A percentile compares a stretch with the other conserved stretches of the same genome.
phyloP scores from a whole-genome alignment of 306 rosid species.

The Senna siamea region DNA sequence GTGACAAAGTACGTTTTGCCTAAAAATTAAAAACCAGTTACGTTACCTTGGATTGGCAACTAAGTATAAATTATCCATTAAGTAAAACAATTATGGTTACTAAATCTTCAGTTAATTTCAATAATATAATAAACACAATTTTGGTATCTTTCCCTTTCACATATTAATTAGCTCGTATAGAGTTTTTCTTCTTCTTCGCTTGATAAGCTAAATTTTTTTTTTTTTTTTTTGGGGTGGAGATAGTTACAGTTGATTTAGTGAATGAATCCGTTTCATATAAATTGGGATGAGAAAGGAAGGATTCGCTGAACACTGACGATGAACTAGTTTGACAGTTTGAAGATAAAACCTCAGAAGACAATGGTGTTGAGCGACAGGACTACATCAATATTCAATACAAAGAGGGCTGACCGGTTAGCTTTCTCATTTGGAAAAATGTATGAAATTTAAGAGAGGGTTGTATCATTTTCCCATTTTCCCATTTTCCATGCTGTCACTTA shows the following conservation, averaged over 20 bases:
- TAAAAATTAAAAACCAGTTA: not conserved
- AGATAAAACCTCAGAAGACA: not conserved
- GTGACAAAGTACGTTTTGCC: not conserved
- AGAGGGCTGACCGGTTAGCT: not conserved
- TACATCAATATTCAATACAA: not conserved
- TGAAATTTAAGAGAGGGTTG: not conserved
- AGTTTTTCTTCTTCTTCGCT: too few species aligned
- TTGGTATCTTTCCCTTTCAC: too few species aligned
- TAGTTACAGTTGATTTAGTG: too few species aligned
- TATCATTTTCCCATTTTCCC: not conserved
- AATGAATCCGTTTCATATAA: too few species aligned
- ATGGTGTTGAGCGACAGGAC: not conserved
- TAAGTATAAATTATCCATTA: not conserved
- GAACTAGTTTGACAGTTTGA: not conserved
- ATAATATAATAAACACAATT: not conserved
- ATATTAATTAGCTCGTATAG: too few species aligned
- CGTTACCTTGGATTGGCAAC: not conserved
- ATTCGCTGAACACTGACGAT: not conserved
- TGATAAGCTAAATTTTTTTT: too few species aligned
- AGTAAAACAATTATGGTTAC: not conserved
- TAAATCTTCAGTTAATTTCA: not conserved
- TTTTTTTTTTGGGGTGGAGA: too few species aligned
- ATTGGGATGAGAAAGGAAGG: too few species aligned
- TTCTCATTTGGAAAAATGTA: not conserved
- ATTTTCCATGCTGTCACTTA: constrained; percentile 55